Conservation (phyloP, 179 eudicot genomes). For the Vitellaria paradoxa region DNA sequence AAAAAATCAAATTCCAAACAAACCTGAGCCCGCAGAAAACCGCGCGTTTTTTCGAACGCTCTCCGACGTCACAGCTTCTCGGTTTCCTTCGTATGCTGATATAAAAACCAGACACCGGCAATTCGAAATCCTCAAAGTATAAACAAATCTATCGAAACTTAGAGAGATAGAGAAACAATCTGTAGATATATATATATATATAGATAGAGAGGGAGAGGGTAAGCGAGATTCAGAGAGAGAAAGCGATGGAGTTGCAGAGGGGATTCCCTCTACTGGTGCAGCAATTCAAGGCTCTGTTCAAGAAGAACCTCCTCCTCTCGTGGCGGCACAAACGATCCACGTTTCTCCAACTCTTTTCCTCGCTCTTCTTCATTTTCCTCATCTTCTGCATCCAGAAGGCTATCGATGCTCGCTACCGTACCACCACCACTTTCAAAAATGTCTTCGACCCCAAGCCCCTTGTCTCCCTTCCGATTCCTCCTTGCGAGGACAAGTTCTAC, state of each 20-base stretch:
- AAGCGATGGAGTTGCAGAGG: constrained; percentile 38
- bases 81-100: no score
- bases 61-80: no score
- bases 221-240: background rate
- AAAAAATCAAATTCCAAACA: no score
- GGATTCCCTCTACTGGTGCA: constrained; percentile 55
- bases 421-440: constrained; percentile 42
- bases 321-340: constrained; percentile 72
- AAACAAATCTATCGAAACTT: no score
- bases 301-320: constrained; percentile 61
- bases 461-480: constrained; percentile 48
- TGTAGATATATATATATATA: no score
- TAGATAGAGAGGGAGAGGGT: background rate
- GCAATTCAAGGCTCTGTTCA: constrained; percentile 52
- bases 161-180: no score
- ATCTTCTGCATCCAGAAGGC: constrained; percentile 66
- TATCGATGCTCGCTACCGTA: constrained; percentile 34
- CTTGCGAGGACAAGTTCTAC: constrained; percentile 63
- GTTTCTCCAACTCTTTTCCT: constrained; percentile 60
- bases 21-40: no score
- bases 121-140: no score
- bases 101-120: no score
- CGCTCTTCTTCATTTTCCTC: constrained; percentile 68
- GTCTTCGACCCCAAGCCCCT: constrained; percentile 45
- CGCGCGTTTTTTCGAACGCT: no score